Conservation (phyloP, 2,329 filamentous ascomycete species). For the Leptographium galeiforme region DNA sequence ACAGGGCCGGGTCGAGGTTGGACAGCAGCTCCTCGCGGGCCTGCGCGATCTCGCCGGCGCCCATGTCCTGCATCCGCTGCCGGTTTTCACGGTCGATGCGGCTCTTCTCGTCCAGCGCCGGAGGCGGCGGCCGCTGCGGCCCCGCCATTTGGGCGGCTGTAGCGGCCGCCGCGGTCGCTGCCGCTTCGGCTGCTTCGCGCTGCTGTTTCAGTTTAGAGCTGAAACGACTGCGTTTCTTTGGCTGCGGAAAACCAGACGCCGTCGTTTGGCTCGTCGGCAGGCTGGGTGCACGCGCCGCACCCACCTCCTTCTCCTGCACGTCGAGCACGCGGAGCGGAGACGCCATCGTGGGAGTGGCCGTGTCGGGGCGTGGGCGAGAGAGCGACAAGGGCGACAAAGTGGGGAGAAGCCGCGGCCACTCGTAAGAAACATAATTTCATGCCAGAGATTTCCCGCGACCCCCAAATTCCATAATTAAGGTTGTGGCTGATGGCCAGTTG, state of each 20-base stretch:
- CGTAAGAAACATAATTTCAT: neutral
- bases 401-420: neutral
- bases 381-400: neutral
- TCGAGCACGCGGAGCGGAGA: constrained; percentile 51
- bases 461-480: constrained; percentile 3
- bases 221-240: constrained; percentile 59
- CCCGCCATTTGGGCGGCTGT: neutral
- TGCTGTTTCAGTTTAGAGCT: constrained; percentile 68
- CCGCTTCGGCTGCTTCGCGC: constrained; percentile 23
- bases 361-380: neutral
- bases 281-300: constrained; percentile 45
- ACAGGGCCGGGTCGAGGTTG: constrained; percentile 59
- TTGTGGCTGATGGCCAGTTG: constrained; percentile 5
- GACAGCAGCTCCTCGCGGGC: constrained; percentile 70
- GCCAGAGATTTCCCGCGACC: neutral
- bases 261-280: constrained; percentile 45
- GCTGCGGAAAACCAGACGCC: constrained; percentile 71
- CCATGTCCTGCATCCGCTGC: constrained; percentile 63
- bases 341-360: neutral
- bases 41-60: constrained; percentile 63
- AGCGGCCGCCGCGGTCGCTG: constrained; percentile 1
- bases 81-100: constrained; percentile 76
- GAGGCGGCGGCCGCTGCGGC: constrained; percentile 1
- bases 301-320: constrained; percentile 60
- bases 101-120: constrained; percentile 40